Base-by-base conservation (phyloP, 345 rosid genomes). In the Melastoma malabathricum region DNA sequence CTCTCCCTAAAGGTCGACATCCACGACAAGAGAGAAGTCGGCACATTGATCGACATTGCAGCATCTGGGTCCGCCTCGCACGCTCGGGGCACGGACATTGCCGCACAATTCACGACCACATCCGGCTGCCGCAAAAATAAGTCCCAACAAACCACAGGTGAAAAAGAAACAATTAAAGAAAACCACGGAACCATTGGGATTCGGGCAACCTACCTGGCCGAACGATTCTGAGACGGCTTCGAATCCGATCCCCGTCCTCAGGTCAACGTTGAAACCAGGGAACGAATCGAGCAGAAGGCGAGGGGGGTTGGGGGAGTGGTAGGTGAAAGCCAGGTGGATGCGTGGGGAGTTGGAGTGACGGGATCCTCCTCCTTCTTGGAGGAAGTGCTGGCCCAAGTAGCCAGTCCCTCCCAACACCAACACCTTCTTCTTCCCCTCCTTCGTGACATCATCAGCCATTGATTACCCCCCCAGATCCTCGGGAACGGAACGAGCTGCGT, bases 301-400 rank as follows among this genome's bases (percentile, higher is more conserved):
- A 20, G 84, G 77, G 18, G 75, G 80, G 43, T 53, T 53, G 63
- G 38, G 38, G 38, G 92, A 80, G 57, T 71, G 78, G 68, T 80
- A 58, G 18, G 85, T 80, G 61, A 78, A 84, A 51, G 92, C 83
- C 44, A 86, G 56, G 49, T 75, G 9, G 38, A 31, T 31, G 9
- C 75, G 64, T 57, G 75, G 16, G 66, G 68, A 46, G 25, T 22
- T 22, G 25, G 44, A 51, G 45, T 57, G 67, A 43, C 65, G 51
- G 57, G 56, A 63, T 58, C 39, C 71, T 12, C 75, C 63, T 44
- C 79, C 47, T 14, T 64, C 71, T 67, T 72, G 74, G 55, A 90
- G 64, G n/a, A 90, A 56, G 65, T 90, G 98, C 67, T 90, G 96
- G 15, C 96, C 96, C 64, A 90, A 58, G 77, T 90, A 90, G 7